Evolutionary conservation across 345 rosid genomes (phyloP), one percentile per base, ranked within the genome.

Genomic region (Noccaea caerulescens): DNA sequence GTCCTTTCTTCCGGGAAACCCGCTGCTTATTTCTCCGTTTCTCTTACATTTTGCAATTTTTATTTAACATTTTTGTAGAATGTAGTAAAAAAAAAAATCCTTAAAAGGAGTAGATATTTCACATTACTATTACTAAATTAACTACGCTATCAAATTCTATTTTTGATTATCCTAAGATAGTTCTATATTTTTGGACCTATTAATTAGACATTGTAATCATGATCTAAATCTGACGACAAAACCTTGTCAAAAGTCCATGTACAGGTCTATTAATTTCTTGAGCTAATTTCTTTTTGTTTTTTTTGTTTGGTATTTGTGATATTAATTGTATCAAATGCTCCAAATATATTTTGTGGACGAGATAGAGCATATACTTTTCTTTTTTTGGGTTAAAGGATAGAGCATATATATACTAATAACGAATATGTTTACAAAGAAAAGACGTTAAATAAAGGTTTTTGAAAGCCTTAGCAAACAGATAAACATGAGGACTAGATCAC

Each of bases 1-100:
- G 62, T 71, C 71, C 68, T 82, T 80, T 75, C 69, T 50, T 78
- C 93, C 85, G 76, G 75, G 72, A 83, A 84, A 82, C 80, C 77
- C 89, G 76, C 58, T 36, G 11, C 10, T 13, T 56, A 10, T 34
- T 25, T 61, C 6, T 38, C 5, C 8, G 16, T 49, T 39, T 50
- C 43, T 39, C 61, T 63, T n/a, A 14, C 42, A 39, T 66, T 18
- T 2, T 43, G 57, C 50, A 43, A 42, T 49, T 11, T 47, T 39
- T 36, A 14, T 49, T 2, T 43, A 7, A 14, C 34, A 50, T 7
- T 64, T 57, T 1, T 34, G 8, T 18, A n/a, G 14, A 58, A 59
- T 67, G 49, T 32, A 54, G 68, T 11, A 45, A 43, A 18, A n/a
- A 30, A 25, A 42, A 6, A 36, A 34, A 34, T 60, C 18, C 50